These are phyloP conservation scores for Penicillium capsulatum DNA, from an alignment of 2,329 filamentous ascomycete genomes.

Conservation along the genomic window DNA sequence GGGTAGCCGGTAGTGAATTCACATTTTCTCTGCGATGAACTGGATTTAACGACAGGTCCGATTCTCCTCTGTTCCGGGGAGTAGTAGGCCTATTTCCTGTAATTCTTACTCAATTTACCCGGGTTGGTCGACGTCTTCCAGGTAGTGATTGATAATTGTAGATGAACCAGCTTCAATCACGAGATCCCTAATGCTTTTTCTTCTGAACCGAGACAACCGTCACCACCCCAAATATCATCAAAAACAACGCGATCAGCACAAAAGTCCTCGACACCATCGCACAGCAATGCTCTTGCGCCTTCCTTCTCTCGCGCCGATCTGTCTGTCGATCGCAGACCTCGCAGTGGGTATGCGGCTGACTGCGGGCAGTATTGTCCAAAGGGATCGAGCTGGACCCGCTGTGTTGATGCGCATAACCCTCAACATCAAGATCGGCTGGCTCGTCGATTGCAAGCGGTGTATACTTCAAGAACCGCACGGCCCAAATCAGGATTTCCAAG, in stretches of 20 bases:
- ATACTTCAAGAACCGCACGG: background rate
- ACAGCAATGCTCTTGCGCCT: constrained; percentile 3
- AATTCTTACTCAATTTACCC: no score
- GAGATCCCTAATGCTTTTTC: background rate
- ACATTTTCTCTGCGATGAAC: background rate
- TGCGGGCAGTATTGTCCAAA: background rate
- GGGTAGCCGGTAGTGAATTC: constrained; percentile 2
- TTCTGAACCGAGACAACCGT: background rate
- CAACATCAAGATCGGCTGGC: background rate
- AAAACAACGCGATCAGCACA: constrained; percentile 8
- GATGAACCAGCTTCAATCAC: no score
- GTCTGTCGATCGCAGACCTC: constrained; percentile 15
- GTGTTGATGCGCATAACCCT: background rate
- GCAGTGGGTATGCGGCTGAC: constrained; percentile 12
- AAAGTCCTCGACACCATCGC: constrained; percentile 13
- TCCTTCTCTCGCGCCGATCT: constrained; percentile 10
- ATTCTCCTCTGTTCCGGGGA: no score
- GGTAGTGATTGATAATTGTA: no score
- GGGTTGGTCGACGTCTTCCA: no score
- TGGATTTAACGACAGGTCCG: no score
- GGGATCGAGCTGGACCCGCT: background rate
- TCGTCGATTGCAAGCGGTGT: background rate
- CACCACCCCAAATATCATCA: constrained; percentile 16
- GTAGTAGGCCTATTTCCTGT: no score
- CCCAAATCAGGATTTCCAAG: no score